phyloP scores from a whole-genome alignment of 257 asterid species.

The Rehmannia glutinosa region DNA sequence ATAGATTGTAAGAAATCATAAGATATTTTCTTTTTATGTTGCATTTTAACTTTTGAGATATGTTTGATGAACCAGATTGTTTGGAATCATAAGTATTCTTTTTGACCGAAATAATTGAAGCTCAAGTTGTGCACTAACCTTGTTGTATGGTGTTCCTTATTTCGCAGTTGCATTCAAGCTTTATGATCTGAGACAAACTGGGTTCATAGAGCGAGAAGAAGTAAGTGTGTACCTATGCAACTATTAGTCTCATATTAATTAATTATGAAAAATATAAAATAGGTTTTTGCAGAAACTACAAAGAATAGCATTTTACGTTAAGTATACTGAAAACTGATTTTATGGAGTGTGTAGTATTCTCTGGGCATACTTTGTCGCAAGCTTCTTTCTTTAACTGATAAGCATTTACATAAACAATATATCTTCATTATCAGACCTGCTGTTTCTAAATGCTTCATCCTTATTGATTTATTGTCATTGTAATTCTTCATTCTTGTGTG shows the following conservation, averaged over 20 bases:
- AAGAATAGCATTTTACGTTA: background rate
- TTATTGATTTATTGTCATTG: background rate
- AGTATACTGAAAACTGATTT: background rate
- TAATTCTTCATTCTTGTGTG: background rate
- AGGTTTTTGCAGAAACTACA: background rate
- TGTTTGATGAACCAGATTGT: background rate
- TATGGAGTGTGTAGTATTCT: background rate
- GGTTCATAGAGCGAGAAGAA: conserved; percentile 56
- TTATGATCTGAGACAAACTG: conserved; percentile 54
- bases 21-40: conserved; percentile 17
- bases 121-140: background rate
- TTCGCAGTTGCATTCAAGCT: conserved; percentile 56
- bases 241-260: background rate
- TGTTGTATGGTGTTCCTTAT: conserved; percentile 7
- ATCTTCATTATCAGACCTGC: background rate
- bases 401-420: background rate
- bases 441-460: background rate
- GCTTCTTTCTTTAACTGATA: background rate
- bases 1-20: conserved; percentile 47
- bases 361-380: background rate
- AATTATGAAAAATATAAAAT: background rate
- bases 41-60: conserved; percentile 32
- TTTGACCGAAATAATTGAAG: background rate
- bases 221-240: conserved; percentile 22
- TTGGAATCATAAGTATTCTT: background rate